A percentile compares a stretch with the other conserved stretches of the same genome.
Conservation (phyloP, 164 flowering plant genomes). For the Hamamelis virginiana region DNA sequence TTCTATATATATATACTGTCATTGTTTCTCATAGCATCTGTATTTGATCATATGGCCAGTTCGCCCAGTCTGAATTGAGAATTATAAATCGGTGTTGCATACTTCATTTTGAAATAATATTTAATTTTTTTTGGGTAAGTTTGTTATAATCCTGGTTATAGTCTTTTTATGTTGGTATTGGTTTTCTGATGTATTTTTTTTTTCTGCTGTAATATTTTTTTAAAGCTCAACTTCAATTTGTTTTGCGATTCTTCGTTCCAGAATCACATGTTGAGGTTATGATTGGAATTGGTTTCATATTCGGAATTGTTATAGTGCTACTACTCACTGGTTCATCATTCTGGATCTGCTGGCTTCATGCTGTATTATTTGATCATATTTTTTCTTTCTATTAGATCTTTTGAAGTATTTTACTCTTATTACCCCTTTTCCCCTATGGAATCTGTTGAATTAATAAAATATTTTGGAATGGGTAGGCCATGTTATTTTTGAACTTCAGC, state of each 20-base stretch:
- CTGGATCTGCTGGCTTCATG: background rate
- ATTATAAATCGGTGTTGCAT: too few species aligned
- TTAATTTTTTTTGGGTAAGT: too few species aligned
- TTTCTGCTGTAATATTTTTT: background rate
- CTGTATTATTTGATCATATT: background rate
- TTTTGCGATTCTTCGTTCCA: background rate
- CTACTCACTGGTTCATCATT: background rate
- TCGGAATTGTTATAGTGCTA: background rate
- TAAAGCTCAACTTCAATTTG: background rate
- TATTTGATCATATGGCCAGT: too few species aligned
- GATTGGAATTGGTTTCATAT: background rate
- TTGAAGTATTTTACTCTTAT: background rate
- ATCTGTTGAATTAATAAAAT: background rate
- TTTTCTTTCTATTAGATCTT: background rate
- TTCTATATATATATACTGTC: too few species aligned
- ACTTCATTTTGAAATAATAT: too few species aligned
- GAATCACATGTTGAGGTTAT: background rate
- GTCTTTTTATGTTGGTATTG: too few species aligned
- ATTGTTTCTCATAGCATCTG: too few species aligned
- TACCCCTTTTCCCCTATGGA: background rate
- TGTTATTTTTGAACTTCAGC: slow-evolving; percentile 71
- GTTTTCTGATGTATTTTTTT: too few species aligned
- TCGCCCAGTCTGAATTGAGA: too few species aligned
- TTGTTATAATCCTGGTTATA: too few species aligned
- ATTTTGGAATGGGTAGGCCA: slow-evolving; percentile 45